These are phyloP conservation scores for Grifola frondosa DNA, from an alignment of 1,284 basidiomycete genomes.

Conservation along the genomic window DNA sequence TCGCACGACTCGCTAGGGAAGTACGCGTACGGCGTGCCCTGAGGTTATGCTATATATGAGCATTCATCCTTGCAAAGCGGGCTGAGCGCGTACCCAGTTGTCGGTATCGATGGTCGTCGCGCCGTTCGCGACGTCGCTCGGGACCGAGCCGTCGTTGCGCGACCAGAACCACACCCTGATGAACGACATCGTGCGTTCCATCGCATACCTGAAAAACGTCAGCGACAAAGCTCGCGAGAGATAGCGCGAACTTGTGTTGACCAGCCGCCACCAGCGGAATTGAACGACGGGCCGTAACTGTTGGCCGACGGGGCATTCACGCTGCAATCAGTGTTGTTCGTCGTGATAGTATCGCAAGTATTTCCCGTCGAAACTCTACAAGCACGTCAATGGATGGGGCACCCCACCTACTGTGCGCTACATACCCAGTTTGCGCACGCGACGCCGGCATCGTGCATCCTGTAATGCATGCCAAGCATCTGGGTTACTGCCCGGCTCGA, in stretches of 20 bases:
- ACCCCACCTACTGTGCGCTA: constrained; percentile 2
- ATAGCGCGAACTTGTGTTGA: background rate
- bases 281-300: constrained; percentile 63
- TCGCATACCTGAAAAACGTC: constrained; percentile 37
- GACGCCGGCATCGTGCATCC: constrained; percentile 61
- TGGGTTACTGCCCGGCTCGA: no score
- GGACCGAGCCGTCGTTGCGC: constrained; percentile 40
- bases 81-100: constrained; percentile 14
- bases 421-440: constrained; percentile 51
- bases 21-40: constrained; percentile 53
- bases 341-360: constrained; percentile 23
- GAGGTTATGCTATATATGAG: background rate
- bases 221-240: background rate
- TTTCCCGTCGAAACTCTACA: constrained; percentile 19
- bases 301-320: constrained; percentile 44
- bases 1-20: constrained; percentile 52
- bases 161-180: constrained; percentile 66
- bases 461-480: no score
- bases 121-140: constrained; percentile 44
- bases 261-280: constrained; percentile 63
- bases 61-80: background rate
- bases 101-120: constrained; percentile 42
- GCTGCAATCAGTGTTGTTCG: constrained; percentile 65
- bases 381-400: background rate
- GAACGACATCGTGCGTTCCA: constrained; percentile 48